Percentiles rank a stretch among this genome's conserved stretches.
phyloP scores from a whole-genome alignment of 2,329 filamentous ascomycete genomes.

The Cephalotrichum gorgonifer region DNA sequence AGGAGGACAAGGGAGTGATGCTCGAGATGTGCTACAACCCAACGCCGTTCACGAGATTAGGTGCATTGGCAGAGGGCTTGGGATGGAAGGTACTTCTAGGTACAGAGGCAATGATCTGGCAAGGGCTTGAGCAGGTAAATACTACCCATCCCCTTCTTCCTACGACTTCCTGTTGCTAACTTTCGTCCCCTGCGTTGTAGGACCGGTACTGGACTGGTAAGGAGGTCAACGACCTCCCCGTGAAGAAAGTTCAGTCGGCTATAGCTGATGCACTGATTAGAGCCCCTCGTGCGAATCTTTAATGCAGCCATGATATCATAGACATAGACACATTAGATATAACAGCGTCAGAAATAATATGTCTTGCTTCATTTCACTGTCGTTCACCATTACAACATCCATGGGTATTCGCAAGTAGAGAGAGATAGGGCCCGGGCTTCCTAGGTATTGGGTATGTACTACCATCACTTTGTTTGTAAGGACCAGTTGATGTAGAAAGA shows the following conservation, averaged over 20 bases:
- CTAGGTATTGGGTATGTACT: no score
- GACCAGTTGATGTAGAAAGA: no score
- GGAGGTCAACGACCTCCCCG: conserved; percentile 45
- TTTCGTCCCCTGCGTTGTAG: conserved; percentile 7
- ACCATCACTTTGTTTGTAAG: no score
- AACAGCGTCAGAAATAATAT: not conserved
- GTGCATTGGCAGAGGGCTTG: conserved; percentile 44
- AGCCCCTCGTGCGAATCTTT: not conserved
- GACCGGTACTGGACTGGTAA: conserved; percentile 55
- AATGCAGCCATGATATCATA: no score
- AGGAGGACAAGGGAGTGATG: conserved; percentile 53
- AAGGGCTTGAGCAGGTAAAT: conserved; percentile 55
- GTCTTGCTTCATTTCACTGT: not conserved
- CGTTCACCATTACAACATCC: no score
- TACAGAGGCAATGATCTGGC: conserved; percentile 68
- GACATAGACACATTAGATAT: not conserved
- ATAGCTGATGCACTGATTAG: conserved; percentile 12
- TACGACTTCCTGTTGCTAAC: not conserved
- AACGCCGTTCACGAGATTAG: conserved; percentile 55
- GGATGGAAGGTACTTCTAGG: conserved; percentile 69
- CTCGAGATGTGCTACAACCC: conserved; percentile 83
- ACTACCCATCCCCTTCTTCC: conserved; percentile 2
- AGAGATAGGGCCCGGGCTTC: no score
- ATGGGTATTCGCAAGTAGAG: no score
- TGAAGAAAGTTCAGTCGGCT: conserved; percentile 45